phyloP scores from a whole-genome alignment of 345 rosid genomes.

The Hypericum androsaemum region DNA sequence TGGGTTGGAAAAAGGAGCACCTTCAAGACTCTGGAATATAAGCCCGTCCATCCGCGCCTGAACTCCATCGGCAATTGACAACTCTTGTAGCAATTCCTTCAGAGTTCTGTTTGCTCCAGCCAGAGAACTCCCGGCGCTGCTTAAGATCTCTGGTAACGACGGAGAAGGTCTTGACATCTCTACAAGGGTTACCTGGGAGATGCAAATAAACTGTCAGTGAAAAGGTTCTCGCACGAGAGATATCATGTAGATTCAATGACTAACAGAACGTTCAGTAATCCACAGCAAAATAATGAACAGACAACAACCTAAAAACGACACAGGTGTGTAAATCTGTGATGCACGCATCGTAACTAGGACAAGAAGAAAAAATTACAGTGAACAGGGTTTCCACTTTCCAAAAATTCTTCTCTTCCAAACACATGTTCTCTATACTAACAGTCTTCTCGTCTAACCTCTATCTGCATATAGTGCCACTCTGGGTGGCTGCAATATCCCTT shows the following conservation, averaged over 20 bases:
- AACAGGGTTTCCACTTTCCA: too few species aligned
- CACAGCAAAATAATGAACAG: neutral
- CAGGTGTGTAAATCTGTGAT: too few species aligned
- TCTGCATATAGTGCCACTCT: too few species aligned
- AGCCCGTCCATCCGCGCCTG: constrained; percentile 96
- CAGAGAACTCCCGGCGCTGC: constrained; percentile 56
- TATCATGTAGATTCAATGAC: too few species aligned
- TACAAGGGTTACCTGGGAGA: constrained; percentile 59
- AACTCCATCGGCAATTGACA: constrained; percentile 45
- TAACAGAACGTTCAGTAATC: too few species aligned
- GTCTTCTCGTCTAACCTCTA: too few species aligned
- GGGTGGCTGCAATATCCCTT: too few species aligned
- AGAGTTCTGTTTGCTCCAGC: constrained; percentile 58
- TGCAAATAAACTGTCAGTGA: constrained; percentile 6
- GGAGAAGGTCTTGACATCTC: constrained; percentile 77
- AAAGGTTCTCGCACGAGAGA: too few species aligned
- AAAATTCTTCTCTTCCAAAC: too few species aligned
- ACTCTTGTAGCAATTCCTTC: constrained; percentile 48
- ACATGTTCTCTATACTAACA: too few species aligned
- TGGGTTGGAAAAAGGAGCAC: constrained; percentile 39
- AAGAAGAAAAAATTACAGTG: too few species aligned
- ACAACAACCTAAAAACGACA: constrained; percentile 13
- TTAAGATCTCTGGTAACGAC: constrained; percentile 57
- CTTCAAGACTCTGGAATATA: constrained; percentile 61
- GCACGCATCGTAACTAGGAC: too few species aligned